phyloP scores from a whole-genome alignment of 2,329 filamentous ascomycete genomes.

The Mollisiaceae sp. region DNA sequence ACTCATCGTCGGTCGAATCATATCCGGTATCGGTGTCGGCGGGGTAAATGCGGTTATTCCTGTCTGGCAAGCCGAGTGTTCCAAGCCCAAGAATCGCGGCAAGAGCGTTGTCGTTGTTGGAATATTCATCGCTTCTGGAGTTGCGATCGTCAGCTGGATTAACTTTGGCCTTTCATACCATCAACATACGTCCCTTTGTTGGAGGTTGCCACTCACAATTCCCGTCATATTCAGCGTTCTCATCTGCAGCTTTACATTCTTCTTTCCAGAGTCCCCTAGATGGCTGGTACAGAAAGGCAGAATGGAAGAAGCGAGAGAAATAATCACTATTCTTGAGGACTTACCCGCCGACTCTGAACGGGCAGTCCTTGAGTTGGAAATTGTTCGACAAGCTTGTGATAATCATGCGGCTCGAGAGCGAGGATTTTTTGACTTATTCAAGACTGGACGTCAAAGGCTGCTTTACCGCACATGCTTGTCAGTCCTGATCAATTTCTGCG shows the following conservation, averaged over 20 bases:
- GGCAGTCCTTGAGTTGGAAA: slow-evolving; percentile 1
- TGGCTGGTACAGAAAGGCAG: slow-evolving; percentile 21
- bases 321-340: slow-evolving; percentile 41
- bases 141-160: slow-evolving; percentile 63
- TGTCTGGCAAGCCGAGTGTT: slow-evolving; percentile 25
- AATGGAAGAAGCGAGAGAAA: slow-evolving; percentile 39
- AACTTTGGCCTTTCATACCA: slow-evolving; percentile 60
- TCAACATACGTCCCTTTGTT: slow-evolving; percentile 47
- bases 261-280: slow-evolving; percentile 23
- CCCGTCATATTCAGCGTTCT: slow-evolving; percentile 38
- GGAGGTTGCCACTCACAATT: slow-evolving; percentile 40
- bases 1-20: slow-evolving; percentile 51
- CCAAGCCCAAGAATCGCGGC: slow-evolving; percentile 23
- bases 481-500: slow-evolving; percentile 34
- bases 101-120: slow-evolving; percentile 40
- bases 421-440: slow-evolving; percentile 17
- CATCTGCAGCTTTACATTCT: slow-evolving; percentile 38
- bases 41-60: slow-evolving; percentile 46
- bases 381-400: slow-evolving; percentile 1
- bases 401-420: slow-evolving; percentile 3
- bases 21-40: slow-evolving; percentile 43
- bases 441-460: background rate
- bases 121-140: slow-evolving; percentile 57
- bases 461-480: slow-evolving; percentile 11
- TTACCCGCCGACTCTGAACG: slow-evolving; percentile 49